Evolutionary conservation across 2,329 filamentous ascomycete genomes (phyloP), one percentile per base, ranked within the genome.

Genomic region (Penicillium concentricum): DNA sequence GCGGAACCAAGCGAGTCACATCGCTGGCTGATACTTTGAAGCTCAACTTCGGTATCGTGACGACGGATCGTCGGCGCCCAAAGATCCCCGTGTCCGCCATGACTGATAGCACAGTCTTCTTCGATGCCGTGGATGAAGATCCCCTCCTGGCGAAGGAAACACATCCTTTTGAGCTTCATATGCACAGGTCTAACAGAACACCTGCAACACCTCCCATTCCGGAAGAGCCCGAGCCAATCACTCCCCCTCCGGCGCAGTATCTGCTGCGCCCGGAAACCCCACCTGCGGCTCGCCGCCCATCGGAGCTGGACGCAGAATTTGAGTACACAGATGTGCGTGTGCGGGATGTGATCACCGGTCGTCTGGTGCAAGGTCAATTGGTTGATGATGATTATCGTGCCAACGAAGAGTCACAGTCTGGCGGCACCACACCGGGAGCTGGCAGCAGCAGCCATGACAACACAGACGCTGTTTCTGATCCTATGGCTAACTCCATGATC

Each of bases 1-100:
- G 94, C 54, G 94, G 94, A 57, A 97, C 94, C 47, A 99, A 99
- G 80, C 86, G 94, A 63, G 94, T 97, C 38, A 99, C 94, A 15
- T 97, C 93, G 28, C 81, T 99, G 53, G 94, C 94, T 59, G 94
- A 99, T 78, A 92, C 92, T 2, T 78, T 99, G 66, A 97, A 97
- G 81, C 84, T 99, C 66, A 97, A 95, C 79, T 99, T 99, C 67
- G 94, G 94, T 64, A 92, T 99, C 71, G 92, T 99, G 54, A 79
- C 79, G 45, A 80, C 80, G 35, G 79, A 81, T 43, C 87, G 85
- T 69, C 81, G 89, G 51, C 81, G 79, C 35, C 69, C 75, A 7
- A 75, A 73, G 58, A 63, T 70, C 32, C 79, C 82, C 37, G 72
- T 76, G 26, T 28, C 49, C 63, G 87, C 83, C 69, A 88, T 92